Evolutionary conservation across 139 green algal genomes (phyloP).

Genomic region (Volvox reticuliferus): DNA sequence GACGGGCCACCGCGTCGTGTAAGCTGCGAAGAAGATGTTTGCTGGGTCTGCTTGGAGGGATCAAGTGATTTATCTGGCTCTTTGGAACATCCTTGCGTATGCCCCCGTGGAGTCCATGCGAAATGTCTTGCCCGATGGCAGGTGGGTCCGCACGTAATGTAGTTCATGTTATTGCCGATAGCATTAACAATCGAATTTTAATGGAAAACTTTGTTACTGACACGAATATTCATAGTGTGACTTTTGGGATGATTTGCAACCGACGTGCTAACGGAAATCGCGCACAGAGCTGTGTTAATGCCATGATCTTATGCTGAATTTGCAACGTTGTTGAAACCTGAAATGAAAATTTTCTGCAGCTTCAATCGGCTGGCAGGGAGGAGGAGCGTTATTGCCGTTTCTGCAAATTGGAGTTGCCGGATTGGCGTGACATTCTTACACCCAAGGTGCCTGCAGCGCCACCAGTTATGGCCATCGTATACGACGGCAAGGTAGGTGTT

Average conservation of each 20-base stretch:
- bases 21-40: conserved; percentile 11
- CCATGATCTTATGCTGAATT: no score
- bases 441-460: conserved; percentile 42
- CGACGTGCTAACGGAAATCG: neutral
- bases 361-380: conserved; percentile 27
- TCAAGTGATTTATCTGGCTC: neutral
- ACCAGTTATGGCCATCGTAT: conserved; percentile 41
- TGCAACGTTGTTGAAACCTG: neutral
- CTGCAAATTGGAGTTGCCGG: conserved; percentile 55
- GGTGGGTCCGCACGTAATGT: neutral
- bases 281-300: neutral
- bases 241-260: neutral
- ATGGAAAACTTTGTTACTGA: neutral
- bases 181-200: neutral
- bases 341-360: neutral
- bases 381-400: conserved; percentile 67
- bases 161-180: neutral
- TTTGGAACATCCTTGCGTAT: conserved; percentile 51
- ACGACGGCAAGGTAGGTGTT: conserved; percentile 34
- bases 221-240: neutral
- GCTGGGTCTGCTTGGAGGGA: conserved; percentile 36
- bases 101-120: conserved; percentile 55
- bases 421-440: conserved; percentile 61
- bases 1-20: neutral
- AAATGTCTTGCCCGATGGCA: conserved; percentile 60